Evolutionary conservation across 257 asterid species (phyloP).

Genomic region (Ilex aquifolium): DNA sequence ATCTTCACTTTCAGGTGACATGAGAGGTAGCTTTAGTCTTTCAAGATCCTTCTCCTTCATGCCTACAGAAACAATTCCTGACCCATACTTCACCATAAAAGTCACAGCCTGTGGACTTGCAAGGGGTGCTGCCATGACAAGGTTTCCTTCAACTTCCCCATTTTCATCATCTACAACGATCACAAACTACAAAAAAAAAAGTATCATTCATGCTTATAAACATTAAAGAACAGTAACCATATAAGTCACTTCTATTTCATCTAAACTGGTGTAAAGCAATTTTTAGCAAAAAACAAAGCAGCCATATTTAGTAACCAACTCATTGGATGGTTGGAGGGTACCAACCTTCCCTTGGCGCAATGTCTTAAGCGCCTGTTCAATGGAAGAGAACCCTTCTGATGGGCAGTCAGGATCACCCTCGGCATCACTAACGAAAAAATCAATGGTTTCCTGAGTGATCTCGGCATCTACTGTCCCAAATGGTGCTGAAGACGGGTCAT

Average conservation of each 20-base stretch:
- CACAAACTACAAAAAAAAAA: constrained; percentile 40
- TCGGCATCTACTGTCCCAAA: constrained; percentile 50
- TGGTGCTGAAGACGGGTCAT: constrained; percentile 24
- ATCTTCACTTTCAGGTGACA: constrained; percentile 69
- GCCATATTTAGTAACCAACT: too few species aligned
- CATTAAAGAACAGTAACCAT: not conserved
- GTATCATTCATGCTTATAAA: not conserved
- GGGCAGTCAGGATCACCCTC: constrained; percentile 94
- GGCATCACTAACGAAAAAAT: constrained; percentile 87
- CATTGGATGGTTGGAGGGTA: not conserved
- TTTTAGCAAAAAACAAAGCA: too few species aligned
- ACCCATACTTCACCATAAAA: constrained; percentile 67
- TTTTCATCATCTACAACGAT: constrained; percentile 70
- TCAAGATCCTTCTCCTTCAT: constrained; percentile 76
- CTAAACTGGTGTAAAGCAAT: too few species aligned
- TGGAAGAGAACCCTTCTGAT: constrained; percentile 55
- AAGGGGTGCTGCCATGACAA: constrained; percentile 67
- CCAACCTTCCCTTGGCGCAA: constrained; percentile 62
- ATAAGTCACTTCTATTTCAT: not conserved
- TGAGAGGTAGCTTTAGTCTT: constrained; percentile 68
- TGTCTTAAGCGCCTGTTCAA: constrained; percentile 54
- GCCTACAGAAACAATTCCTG: constrained; percentile 84
- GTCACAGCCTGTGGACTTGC: constrained; percentile 46
- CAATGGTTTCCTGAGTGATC: constrained; percentile 57
- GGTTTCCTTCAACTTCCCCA: constrained; percentile 64